Percentiles rank a stretch among this genome's conserved stretches.
Conservation (phyloP, 805 yeast genomes). For the Yarrowia yakushimensis region DNA sequence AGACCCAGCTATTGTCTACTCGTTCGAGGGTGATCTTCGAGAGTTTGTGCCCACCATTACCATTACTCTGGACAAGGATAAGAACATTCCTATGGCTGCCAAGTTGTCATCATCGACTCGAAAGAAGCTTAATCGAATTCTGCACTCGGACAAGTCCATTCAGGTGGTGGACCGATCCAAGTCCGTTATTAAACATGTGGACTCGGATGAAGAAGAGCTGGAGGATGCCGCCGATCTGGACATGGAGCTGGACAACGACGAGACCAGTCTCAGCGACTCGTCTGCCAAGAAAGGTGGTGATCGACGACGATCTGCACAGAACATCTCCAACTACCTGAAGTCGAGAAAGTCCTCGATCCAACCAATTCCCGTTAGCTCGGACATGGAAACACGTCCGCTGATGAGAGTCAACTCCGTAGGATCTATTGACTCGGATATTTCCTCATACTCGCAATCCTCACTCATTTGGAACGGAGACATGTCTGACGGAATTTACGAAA, state of each 20-base stretch:
- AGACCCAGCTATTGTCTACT: slow-evolving; percentile 27
- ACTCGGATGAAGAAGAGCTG: slow-evolving; percentile 20
- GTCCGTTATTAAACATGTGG: neutral
- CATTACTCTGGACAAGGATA: slow-evolving; percentile 29
- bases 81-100: slow-evolving; percentile 29
- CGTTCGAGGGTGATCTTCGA: slow-evolving; percentile 30
- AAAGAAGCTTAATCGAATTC: slow-evolving; percentile 25
- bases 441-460: neutral
- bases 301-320: slow-evolving; percentile 7
- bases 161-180: slow-evolving; percentile 20
- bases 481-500: neutral
- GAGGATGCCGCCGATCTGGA: slow-evolving; percentile 12
- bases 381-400: neutral
- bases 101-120: slow-evolving; percentile 27
- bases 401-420: slow-evolving; percentile 15
- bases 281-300: neutral
- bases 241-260: slow-evolving; percentile 8
- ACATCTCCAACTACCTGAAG: slow-evolving; percentile 3
- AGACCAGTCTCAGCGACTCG: neutral
- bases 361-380: neutral
- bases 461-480: slow-evolving; percentile 22
- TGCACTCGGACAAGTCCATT: slow-evolving; percentile 12
- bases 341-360: neutral
- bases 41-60: slow-evolving; percentile 35
- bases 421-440: neutral